A percentile compares a stretch with the other conserved stretches of the same genome.
Evolutionary conservation across 139 green algal genomes (phyloP).

Genomic region (Micromonas commoda): DNA sequence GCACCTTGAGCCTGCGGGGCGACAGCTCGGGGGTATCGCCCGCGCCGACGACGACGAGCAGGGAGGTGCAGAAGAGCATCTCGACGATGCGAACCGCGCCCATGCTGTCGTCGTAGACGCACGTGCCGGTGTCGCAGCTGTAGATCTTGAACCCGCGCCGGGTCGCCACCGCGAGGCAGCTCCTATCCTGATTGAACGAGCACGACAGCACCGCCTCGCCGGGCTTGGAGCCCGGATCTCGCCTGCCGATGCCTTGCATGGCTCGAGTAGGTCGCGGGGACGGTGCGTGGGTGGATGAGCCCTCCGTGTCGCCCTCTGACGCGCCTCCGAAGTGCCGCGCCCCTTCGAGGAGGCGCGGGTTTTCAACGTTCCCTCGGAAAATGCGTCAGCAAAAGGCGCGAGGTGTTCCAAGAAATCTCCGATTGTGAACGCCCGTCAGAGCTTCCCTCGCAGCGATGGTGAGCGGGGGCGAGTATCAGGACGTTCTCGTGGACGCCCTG

Average conservation of each 20-base stretch:
- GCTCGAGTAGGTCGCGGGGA: neutral
- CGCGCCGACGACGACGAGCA: slow-evolving; percentile 88
- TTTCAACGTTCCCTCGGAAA: neutral
- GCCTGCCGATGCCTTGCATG: neutral
- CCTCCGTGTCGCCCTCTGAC: neutral
- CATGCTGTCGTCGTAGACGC: slow-evolving; percentile 39
- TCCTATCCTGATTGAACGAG: slow-evolving; percentile 74
- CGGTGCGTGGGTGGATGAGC: no score
- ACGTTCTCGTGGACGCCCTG: no score
- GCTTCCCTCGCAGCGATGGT: no score
- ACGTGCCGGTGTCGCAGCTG: slow-evolving; percentile 85
- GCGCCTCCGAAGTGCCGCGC: no score
- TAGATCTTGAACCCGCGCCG: slow-evolving; percentile 79
- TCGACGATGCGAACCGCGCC: slow-evolving; percentile 75
- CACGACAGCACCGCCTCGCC: neutral
- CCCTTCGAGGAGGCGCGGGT: neutral
- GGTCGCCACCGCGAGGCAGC: slow-evolving; percentile 77
- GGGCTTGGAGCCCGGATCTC: neutral
- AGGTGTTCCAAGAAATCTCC: no score
- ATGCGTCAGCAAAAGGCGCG: no score
- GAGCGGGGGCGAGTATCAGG: no score
- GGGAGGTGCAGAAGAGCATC: slow-evolving; percentile 96
- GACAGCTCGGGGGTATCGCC: slow-evolving; percentile 68
- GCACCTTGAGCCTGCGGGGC: slow-evolving; percentile 94
- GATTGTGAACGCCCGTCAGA: no score